Evolutionary conservation across 192 early-diverging fungal genomes (phyloP).

Genomic region (Mortierella hygrophila): DNA sequence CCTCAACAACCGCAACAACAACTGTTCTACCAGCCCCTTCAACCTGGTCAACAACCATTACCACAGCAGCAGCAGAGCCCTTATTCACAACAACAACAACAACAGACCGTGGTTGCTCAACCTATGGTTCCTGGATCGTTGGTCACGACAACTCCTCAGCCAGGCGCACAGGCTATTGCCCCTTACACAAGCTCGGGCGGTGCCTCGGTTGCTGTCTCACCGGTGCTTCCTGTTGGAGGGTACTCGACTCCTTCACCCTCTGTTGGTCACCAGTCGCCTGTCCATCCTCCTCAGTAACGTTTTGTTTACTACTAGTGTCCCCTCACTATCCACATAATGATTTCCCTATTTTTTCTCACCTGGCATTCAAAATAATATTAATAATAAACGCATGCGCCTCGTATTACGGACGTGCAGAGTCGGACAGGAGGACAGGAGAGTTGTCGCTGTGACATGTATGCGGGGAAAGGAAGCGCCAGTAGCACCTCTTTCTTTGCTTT

Average conservation of each 20-base stretch:
- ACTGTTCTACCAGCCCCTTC: neutral
- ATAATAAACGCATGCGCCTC: neutral
- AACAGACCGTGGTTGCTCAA: neutral
- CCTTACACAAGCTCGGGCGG: constrained; percentile 33
- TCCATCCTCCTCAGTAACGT: neutral
- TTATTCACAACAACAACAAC: constrained; percentile 12
- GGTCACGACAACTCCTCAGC: constrained; percentile 34
- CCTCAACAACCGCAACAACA: constrained; percentile 5
- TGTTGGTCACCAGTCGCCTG: neutral
- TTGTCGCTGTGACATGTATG: no score
- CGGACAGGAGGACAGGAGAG: no score
- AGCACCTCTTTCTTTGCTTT: no score
- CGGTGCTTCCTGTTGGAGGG: constrained; percentile 24
- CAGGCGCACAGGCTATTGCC: constrained; percentile 22
- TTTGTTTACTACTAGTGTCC: neutral
- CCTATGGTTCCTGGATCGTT: constrained; percentile 20
- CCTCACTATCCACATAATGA: neutral
- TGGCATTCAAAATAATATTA: neutral
- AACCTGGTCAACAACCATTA: constrained; percentile 2
- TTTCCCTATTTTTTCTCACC: neutral
- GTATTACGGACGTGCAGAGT: no score
- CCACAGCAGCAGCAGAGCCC: neutral
- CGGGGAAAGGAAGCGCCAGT: no score
- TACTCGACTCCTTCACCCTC: constrained; percentile 8
- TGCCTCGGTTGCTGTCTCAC: constrained; percentile 32